These are phyloP conservation scores for Suillus plorans DNA, from an alignment of 768 basidiomycete species.

Conservation along the genomic window DNA sequence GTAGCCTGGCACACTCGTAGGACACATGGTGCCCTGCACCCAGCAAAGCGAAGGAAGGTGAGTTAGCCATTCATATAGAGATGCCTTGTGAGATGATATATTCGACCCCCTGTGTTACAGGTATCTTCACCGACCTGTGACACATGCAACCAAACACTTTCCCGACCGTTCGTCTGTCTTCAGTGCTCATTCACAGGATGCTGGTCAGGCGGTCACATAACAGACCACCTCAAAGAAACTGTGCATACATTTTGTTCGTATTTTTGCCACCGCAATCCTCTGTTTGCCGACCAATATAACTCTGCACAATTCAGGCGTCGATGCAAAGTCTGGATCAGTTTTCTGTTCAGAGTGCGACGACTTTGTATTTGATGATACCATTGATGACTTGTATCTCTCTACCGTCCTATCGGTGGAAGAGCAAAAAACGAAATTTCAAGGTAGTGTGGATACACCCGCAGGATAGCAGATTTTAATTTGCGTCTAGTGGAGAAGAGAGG, in stretches of 20 bases:
- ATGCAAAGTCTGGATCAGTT: conserved; percentile 69
- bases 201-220: conserved; percentile 61
- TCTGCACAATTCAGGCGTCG: conserved; percentile 52
- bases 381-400: conserved; percentile 48
- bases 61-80: conserved; percentile 13
- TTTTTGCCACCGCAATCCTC: not conserved
- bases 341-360: conserved; percentile 77
- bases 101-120: conserved; percentile 28
- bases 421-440: conserved; percentile 57
- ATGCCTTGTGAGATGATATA: not conserved
- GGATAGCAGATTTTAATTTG: not conserved
- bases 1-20: conserved; percentile 55
- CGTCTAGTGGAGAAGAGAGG: conserved; percentile 35
- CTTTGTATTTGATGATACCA: conserved; percentile 59
- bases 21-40: conserved; percentile 42
- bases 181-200: conserved; percentile 72
- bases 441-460: conserved; percentile 29
- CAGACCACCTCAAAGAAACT: conserved; percentile 53
- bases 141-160: conserved; percentile 52
- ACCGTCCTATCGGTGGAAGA: conserved; percentile 58
- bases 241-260: conserved; percentile 69
- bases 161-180: conserved; percentile 71
- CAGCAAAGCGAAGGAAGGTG: conserved; percentile 68
- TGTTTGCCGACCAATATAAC: not conserved
- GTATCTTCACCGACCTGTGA: conserved; percentile 62